Base-by-base conservation (phyloP, 345 rosid genomes). In the Toxicodendron radicans region DNA sequence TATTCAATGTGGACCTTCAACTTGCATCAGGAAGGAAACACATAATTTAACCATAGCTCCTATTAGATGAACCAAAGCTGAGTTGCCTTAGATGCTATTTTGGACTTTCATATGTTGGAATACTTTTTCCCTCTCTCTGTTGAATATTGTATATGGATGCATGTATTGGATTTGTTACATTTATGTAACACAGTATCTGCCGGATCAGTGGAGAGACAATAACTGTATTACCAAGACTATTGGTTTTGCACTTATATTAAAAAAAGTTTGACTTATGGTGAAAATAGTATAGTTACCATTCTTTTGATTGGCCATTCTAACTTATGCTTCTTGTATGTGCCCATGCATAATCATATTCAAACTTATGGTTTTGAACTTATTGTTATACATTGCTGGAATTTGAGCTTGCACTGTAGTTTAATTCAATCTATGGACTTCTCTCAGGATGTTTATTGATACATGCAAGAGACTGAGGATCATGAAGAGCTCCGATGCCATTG, bases 401-500 rank as follows among this genome's bases (percentile, higher is more conserved):
- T 35, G 24, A 23, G 52, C 23, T 30, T 59, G 75, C 17, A 51
- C 23, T 73, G 57, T 68, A 9, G 18, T 79, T 41, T 79, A 61
- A 72, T 75, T 78, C 51, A 72, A 45, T n/a, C 18, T 46, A 66
- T 68, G 14, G 18, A 48, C 61, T 74, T 64, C 46, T 66, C 62
- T 60, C 86, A 89, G 93, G 81, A 89, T 89, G 93, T 89, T 89
- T 74, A 79, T 75, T 64, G 85, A 77, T 6, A 77, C 91, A 11
- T 87, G 93, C 82, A 87, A 77, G 82, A 89, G 85, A 77, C 79
- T 89, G 59, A 85, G 90, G 78, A 87, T 90, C 64, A 90, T 90
- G 92, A 90, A 90, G 78, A 82, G 91, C 77, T 82, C 88, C 11
- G 94, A 90, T 85, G 92, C 92, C 59, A 90, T 90, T 70, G 94